phyloP scores from a whole-genome alignment of 1,284 basidiomycete species.

The Papiliotrema laurentii region DNA sequence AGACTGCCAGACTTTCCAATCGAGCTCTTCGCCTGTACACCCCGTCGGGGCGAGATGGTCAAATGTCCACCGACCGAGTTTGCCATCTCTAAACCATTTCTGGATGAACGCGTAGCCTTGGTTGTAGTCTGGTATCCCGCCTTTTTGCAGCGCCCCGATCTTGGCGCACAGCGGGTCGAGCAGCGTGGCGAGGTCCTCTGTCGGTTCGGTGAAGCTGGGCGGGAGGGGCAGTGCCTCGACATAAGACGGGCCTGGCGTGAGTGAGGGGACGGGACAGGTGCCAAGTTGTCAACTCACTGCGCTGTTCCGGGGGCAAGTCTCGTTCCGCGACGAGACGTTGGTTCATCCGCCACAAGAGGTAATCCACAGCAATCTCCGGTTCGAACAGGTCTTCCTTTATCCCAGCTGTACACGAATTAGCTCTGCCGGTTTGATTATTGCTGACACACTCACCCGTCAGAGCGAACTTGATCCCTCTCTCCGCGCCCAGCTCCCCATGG shows the following conservation, averaged over 20 bases:
- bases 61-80: conserved; percentile 51
- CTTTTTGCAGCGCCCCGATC: conserved; percentile 73
- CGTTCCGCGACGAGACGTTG: conserved; percentile 51
- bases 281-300: conserved; percentile 6
- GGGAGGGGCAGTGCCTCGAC: conserved; percentile 55
- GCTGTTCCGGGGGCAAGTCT: conserved; percentile 9
- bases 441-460: conserved; percentile 64
- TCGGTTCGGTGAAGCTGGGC: conserved; percentile 55
- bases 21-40: background rate
- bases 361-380: conserved; percentile 74
- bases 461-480: conserved; percentile 87
- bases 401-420: conserved; percentile 58
- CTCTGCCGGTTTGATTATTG: background rate
- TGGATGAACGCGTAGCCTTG: conserved; percentile 76
- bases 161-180: conserved; percentile 64
- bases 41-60: conserved; percentile 43
- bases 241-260: conserved; percentile 50
- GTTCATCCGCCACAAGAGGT: conserved; percentile 84
- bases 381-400: conserved; percentile 93
- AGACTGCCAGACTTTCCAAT: background rate
- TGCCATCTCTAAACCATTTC: conserved; percentile 74
- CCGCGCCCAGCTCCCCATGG: conserved; percentile 71
- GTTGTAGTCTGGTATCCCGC: conserved; percentile 64
- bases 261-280: background rate
- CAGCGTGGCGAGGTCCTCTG: conserved; percentile 60